phyloP scores from a whole-genome alignment of 495 filamentous ascomycete species.

The Aspergillus wentii region DNA sequence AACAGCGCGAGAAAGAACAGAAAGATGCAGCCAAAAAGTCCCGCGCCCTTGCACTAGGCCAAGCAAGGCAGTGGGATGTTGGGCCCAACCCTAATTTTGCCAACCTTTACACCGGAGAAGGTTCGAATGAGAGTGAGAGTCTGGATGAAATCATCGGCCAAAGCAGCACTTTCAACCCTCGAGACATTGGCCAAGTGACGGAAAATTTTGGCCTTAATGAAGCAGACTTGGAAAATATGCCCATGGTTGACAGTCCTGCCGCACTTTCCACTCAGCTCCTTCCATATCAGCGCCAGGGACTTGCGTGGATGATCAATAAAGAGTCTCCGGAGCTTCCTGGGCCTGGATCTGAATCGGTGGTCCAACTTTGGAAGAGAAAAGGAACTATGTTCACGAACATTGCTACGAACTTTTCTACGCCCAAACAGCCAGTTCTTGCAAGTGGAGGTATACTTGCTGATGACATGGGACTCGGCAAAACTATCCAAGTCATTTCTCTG shows the following conservation, averaged over 20 bases:
- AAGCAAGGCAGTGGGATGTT: slow-evolving; percentile 28
- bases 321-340: slow-evolving; percentile 66
- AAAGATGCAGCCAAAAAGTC: slow-evolving; percentile 46
- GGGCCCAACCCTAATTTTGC: slow-evolving; percentile 23
- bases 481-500: slow-evolving; percentile 78
- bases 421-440: slow-evolving; percentile 52
- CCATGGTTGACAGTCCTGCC: slow-evolving; percentile 63
- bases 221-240: slow-evolving; percentile 65
- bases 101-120: slow-evolving; percentile 25
- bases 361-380: slow-evolving; percentile 74
- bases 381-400: slow-evolving; percentile 61
- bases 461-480: slow-evolving; percentile 95
- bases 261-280: slow-evolving; percentile 61
- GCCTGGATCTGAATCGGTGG: slow-evolving; percentile 55
- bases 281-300: slow-evolving; percentile 78
- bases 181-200: slow-evolving; percentile 61
- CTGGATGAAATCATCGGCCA: slow-evolving; percentile 61
- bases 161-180: slow-evolving; percentile 65
- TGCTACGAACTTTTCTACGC: slow-evolving; percentile 66
- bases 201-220: slow-evolving; percentile 67
- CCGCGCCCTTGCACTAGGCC: slow-evolving; percentile 34
- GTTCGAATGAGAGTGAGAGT: slow-evolving; percentile 21
- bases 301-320: slow-evolving; percentile 76
- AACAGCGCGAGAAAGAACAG: slow-evolving; percentile 36
- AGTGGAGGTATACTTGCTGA: slow-evolving; percentile 86